Base-by-base conservation (phyloP, 441 rosid species). In the Omphalea diandra region DNA sequence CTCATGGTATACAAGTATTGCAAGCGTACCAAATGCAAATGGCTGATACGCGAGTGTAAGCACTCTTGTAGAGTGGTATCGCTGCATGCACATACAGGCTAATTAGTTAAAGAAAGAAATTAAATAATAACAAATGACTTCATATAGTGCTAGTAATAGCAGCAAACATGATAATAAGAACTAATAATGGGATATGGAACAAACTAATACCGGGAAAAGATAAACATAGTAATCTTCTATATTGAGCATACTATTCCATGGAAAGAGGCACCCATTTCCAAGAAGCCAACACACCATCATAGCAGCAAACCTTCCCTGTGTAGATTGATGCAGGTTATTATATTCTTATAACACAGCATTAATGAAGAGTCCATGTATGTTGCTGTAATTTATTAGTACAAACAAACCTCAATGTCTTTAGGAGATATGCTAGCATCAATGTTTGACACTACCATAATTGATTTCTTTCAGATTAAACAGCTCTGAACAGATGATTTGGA, bases 21-120 rank as follows among this genome's bases (percentile, higher is more conserved):
- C 81, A 26, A 85, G 72, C 14, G 91, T 81, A 71, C 78, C 85
- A 29, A 86, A 67, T 7, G 91, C 93, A 66, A 88, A 90, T 15
- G 97, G 89, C 73, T 88, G 89, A 76, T 90, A 88, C 20, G 86
- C 91, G 49, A 92, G 91, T 43, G 91, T 75, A 53, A 92, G 91
- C 36, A 90, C 83, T 59, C 91, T 87, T 17, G 91, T 73, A 0
- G 97, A 79, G 73, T 88, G 97, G 71, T 88, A 92, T 17, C 58
- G 52, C 94, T 90, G 83, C 80, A 71, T 29, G 56, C n/a, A n/a
- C n/a, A n/a, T n/a, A n/a, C n/a, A n/a, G n/a, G n/a, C n/a, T n/a
- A n/a, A n/a, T n/a, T n/a, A 33, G 43, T 15, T 52, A 69, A 62
- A 47, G n/a, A 33, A 73, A 76, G 74, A 68, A 20, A 32, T 33